phyloP scores from a whole-genome alignment of 2,329 filamentous ascomycete species.

The Dactylellina sp. region DNA sequence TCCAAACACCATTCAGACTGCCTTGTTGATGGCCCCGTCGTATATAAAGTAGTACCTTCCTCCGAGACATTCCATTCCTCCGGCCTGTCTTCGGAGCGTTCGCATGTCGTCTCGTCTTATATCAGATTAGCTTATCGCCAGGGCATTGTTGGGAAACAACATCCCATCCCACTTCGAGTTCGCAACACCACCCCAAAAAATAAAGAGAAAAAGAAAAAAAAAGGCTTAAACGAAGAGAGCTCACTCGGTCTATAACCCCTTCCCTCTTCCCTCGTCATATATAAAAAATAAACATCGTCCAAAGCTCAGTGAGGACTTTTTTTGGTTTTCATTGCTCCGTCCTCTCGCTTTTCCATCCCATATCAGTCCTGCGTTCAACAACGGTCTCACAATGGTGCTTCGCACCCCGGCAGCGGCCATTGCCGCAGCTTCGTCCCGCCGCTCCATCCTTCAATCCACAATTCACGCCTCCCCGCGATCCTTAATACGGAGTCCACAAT shows the following conservation, averaged over 20 bases:
- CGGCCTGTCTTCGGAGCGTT: not conserved
- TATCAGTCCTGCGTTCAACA: not conserved
- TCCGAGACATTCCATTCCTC: conserved; percentile 30
- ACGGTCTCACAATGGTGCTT: conserved; percentile 50
- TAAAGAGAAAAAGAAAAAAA: conserved; percentile 6
- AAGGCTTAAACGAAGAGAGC: conserved; percentile 3
- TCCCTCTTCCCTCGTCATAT: not conserved
- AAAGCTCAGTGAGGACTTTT: not conserved
- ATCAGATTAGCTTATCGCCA: conserved; percentile 4
- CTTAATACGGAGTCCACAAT: conserved; percentile 35
- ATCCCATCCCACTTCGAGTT: conserved; percentile 7
- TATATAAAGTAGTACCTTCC: conserved; percentile 14
- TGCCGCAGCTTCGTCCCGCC: conserved; percentile 49
- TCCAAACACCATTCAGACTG: conserved; percentile 7
- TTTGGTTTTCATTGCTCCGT: not conserved
- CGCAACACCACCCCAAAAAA: conserved; percentile 1
- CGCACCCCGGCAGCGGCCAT: conserved; percentile 52
- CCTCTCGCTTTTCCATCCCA: not conserved
- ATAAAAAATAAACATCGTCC: not conserved
- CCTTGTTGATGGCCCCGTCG: not conserved
- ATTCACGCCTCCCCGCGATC: conserved; percentile 38
- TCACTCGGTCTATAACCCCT: conserved; percentile 4
- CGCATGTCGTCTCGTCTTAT: not conserved
- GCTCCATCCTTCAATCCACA: conserved; percentile 51
- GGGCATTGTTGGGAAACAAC: conserved; percentile 1